These are phyloP conservation scores for Aspergillus viridinutans DNA, from an alignment of 2,329 filamentous ascomycete species.

Conservation along the genomic window DNA sequence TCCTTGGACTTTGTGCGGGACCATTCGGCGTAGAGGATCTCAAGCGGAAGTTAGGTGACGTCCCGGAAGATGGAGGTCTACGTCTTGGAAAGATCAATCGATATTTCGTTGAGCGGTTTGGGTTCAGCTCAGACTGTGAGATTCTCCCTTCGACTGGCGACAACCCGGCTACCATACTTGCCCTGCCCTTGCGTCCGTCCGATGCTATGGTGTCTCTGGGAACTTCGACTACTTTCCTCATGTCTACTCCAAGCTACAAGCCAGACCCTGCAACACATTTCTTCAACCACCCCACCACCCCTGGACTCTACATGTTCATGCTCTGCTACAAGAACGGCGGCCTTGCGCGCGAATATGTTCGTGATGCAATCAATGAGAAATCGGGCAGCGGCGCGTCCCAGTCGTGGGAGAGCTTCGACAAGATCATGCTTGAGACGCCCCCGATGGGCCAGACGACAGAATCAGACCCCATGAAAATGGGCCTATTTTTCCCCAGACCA, in stretches of 20 bases:
- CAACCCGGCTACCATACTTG: slow-evolving; percentile 92
- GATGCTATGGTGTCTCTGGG: slow-evolving; percentile 94
- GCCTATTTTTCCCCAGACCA: slow-evolving; percentile 90
- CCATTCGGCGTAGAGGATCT: slow-evolving; percentile 60
- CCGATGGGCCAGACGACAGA: slow-evolving; percentile 60
- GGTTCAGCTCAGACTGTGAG: slow-evolving; percentile 69
- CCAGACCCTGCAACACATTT: slow-evolving; percentile 92
- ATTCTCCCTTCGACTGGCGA: slow-evolving; percentile 90
- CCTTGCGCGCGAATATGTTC: slow-evolving; percentile 82
- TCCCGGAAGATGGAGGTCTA: slow-evolving; percentile 74
- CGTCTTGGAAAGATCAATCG: slow-evolving; percentile 69
- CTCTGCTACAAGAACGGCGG: slow-evolving; percentile 99
- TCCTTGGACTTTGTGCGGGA: slow-evolving; percentile 72
- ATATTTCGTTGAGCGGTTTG: slow-evolving; percentile 77
- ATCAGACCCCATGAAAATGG: slow-evolving; percentile 68
- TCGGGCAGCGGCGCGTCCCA: slow-evolving; percentile 45
- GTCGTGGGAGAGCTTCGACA: slow-evolving; percentile 78
- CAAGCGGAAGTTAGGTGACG: slow-evolving; percentile 72
- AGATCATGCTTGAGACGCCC: slow-evolving; percentile 62
- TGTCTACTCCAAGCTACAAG: slow-evolving; percentile 89
- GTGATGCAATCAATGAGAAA: slow-evolving; percentile 66
- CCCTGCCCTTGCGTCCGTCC: slow-evolving; percentile 76
- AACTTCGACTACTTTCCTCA: slow-evolving; percentile 94
- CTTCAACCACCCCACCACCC: slow-evolving; percentile 93
- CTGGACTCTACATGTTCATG: slow-evolving; percentile 98